phyloP scores from a whole-genome alignment of 2,329 filamentous ascomycete genomes.

The Lojkania enalia region DNA sequence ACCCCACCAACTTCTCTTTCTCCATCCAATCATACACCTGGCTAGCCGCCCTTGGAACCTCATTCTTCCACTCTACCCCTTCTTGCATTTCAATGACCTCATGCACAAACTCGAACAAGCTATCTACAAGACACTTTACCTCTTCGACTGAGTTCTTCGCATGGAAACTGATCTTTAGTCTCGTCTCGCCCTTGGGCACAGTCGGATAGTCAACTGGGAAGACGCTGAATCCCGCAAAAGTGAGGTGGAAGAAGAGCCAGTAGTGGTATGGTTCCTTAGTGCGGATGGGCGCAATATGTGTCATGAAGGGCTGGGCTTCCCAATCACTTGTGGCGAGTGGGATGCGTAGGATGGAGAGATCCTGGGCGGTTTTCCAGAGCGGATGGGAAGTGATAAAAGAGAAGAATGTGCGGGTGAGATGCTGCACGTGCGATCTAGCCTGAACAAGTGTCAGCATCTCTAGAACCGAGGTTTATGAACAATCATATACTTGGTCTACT shows the following conservation, averaged over 20 bases:
- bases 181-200: conserved; percentile 33
- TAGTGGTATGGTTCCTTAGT: neutral
- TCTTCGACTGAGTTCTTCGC: conserved; percentile 34
- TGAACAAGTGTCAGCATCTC: neutral
- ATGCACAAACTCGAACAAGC: conserved; percentile 26
- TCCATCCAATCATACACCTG: conserved; percentile 11
- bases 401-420: conserved; percentile 8
- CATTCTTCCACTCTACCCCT: neutral
- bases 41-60: conserved; percentile 7
- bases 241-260: conserved; percentile 4
- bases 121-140: conserved; percentile 23
- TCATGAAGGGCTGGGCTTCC: neutral
- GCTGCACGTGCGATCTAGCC: neutral
- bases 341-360: conserved; percentile 1
- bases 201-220: conserved; percentile 29
- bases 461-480: neutral
- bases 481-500: neutral
- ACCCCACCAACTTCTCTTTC: too few relatives aligned
- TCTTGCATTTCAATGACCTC: conserved; percentile 34
- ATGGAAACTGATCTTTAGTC: conserved; percentile 38
- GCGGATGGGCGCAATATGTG: conserved; percentile 5
- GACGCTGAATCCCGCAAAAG: neutral
- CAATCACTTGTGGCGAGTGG: conserved; percentile 9
- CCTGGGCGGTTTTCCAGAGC: neutral
- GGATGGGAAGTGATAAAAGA: conserved; percentile 2